Percentiles rank a stretch among this genome's conserved stretches.
Evolutionary conservation across 441 rosid genomes (phyloP).

Genomic region (Eutrema salsugineum): DNA sequence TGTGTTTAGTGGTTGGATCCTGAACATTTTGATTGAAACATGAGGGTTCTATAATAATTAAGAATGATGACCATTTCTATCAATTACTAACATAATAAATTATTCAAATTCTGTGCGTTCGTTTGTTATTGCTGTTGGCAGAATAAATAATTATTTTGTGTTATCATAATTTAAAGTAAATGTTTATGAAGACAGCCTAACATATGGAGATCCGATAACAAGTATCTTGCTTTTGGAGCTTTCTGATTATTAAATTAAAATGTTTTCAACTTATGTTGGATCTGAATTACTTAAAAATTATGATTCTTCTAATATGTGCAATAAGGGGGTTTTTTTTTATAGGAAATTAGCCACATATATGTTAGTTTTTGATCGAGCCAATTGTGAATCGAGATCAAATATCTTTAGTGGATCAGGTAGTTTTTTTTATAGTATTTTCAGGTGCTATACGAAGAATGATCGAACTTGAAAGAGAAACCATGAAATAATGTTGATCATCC

Average conservation of each 20-base stretch:
- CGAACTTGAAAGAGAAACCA: neutral
- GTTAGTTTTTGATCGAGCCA: neutral
- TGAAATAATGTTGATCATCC: neutral
- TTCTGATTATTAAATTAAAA: slow-evolving; percentile 5
- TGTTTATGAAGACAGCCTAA: slow-evolving; percentile 11
- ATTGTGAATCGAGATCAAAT: neutral
- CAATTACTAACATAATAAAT: neutral
- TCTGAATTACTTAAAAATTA: neutral
- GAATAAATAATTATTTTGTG: neutral
- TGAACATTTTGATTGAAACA: slow-evolving; percentile 14
- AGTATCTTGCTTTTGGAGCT: slow-evolving; percentile 26
- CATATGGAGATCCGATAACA: slow-evolving; percentile 15
- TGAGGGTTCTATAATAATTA: slow-evolving; percentile 18
- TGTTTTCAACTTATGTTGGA: slow-evolving; percentile 14
- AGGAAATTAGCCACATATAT: neutral
- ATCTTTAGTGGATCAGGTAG: neutral
- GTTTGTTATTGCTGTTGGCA: neutral
- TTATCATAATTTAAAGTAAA: neutral
- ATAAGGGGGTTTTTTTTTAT: neutral
- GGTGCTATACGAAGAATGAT: neutral
- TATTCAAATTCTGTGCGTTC: neutral
- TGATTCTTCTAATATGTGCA: neutral
- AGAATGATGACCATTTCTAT: slow-evolving; percentile 5
- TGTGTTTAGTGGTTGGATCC: neutral
- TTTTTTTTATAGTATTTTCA: neutral